phyloP scores from a whole-genome alignment of 257 asterid genomes.

The Thymus quinquecostatus region DNA sequence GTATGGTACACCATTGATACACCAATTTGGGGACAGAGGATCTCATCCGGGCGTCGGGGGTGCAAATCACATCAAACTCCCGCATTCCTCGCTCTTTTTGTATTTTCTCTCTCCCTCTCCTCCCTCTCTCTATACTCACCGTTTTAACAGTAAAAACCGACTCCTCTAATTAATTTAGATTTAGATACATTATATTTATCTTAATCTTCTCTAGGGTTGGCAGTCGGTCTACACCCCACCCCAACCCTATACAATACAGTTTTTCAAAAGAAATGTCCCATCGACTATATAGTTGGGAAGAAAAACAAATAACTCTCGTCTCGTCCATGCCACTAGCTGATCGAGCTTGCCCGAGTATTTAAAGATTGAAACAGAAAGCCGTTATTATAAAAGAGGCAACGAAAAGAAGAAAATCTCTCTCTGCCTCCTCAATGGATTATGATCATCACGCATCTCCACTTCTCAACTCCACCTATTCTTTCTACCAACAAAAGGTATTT shows the following conservation, averaged over 20 bases:
- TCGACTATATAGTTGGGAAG: neutral
- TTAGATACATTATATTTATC: neutral
- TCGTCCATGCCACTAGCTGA: too few relatives aligned
- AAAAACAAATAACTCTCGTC: too few relatives aligned
- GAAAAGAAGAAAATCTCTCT: neutral
- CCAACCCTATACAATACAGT: neutral
- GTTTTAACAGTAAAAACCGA: neutral
- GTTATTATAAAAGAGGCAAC: neutral
- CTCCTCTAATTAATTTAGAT: neutral
- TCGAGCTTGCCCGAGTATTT: too few relatives aligned
- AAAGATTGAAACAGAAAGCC: too few relatives aligned
- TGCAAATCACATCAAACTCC: constrained; percentile 44
- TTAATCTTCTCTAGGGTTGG: constrained; percentile 9
- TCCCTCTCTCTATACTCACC: too few relatives aligned
- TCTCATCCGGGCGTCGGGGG: neutral
- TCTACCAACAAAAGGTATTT: constrained; percentile 64
- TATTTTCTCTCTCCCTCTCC: neutral
- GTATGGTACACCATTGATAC: too few relatives aligned
- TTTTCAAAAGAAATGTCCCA: neutral
- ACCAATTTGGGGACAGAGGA: too few relatives aligned
- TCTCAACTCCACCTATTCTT: constrained; percentile 49
- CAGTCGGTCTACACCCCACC: constrained; percentile 32
- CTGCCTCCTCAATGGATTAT: neutral
- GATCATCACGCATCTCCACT: neutral
- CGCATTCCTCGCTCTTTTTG: constrained; percentile 61